Base-by-base conservation (phyloP, 371 early-diverging fungal genomes). In the Mitosporidium daphniae region DNA sequence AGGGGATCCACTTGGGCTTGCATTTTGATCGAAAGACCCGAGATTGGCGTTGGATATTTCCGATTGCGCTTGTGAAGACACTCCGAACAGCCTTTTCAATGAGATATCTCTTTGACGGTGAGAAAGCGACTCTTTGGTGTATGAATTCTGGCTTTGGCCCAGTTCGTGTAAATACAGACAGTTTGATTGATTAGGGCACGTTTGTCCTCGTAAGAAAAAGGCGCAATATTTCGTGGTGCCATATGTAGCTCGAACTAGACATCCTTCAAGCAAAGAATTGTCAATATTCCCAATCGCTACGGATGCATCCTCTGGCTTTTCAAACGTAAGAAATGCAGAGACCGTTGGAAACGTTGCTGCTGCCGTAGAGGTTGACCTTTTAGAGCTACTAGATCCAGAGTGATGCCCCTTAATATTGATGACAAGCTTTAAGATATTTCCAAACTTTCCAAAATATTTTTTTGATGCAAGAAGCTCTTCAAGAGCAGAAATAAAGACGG, bases 151-250 rank as follows among this genome's bases (percentile, higher is more conserved):
- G 30, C 74, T 77, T 32, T 78, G 75, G 0, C 73, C 78, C 13
- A 66, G 71, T 37, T 84, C 84, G 44, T 89, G 91, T 26, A 84
- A 40, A 36, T 72, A 80, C 49, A 73, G 58, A 41, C 91, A 89
- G 6, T 55, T 59, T 5, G 70, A n/a, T n/a, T n/a, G 62, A 35
- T 74, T 80, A 33, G 68, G 77, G 39, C 91, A 89, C 1, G 56
- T 40, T 45, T 69, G 64, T 33, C 61, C 66, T 13, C 72, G 63
- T 21, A 89, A 44, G 40, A 69, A 89, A 39, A 66, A 72, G 5
- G 80, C 61, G 41, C 91, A 89, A 41, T 89, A 89, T 41, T 82
- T 80, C 17, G 84, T 89, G 8, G 84, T 78, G 14, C 91, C 91
- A 48, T 68, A 72, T 0, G 77, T 67, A 2, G 72, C 74, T 23